These are phyloP conservation scores for Bipolaris victoriae DNA, from an alignment of 2,329 filamentous ascomycete species.

Conservation along the genomic window DNA sequence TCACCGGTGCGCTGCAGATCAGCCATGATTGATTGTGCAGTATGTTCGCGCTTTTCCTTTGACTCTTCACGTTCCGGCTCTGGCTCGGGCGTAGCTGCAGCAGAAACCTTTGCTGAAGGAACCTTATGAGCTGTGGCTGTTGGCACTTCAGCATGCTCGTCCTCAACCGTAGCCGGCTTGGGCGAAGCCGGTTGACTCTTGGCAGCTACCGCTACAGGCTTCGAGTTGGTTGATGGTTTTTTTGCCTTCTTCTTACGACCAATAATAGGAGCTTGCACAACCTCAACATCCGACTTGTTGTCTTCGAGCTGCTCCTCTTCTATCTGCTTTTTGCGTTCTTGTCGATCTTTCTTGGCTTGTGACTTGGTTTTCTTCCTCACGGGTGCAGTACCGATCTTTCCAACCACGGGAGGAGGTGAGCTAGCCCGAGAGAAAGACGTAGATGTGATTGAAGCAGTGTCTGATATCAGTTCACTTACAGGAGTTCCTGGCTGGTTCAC, in stretches of 20 bases:
- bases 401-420: conserved; percentile 67
- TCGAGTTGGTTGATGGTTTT: conserved; percentile 57
- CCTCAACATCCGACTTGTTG: conserved; percentile 58
- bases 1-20: conserved; percentile 49
- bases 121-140: conserved; percentile 24
- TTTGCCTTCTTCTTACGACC: conserved; percentile 86
- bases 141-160: conserved; percentile 30
- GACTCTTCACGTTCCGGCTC: conserved; percentile 36
- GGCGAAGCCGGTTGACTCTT: conserved; percentile 41
- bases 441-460: conserved; percentile 76
- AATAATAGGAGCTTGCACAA: conserved; percentile 71
- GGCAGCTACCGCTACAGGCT: conserved; percentile 26
- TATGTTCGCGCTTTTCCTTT: conserved; percentile 41
- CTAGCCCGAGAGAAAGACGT: conserved; percentile 73
- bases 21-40: conserved; percentile 47
- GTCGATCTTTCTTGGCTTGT: conserved; percentile 77
- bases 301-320: conserved; percentile 63
- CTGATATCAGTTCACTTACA: conserved; percentile 75
- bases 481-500: conserved; percentile 73
- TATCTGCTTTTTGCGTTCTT: conserved; percentile 64
- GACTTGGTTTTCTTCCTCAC: conserved; percentile 76
- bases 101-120: conserved; percentile 27
- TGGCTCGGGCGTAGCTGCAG: conserved; percentile 33
- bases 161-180: conserved; percentile 37
- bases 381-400: conserved; percentile 71